Conservation (phyloP, 2,329 filamentous ascomycete genomes). For the Aureobasidium vineae region DNA sequence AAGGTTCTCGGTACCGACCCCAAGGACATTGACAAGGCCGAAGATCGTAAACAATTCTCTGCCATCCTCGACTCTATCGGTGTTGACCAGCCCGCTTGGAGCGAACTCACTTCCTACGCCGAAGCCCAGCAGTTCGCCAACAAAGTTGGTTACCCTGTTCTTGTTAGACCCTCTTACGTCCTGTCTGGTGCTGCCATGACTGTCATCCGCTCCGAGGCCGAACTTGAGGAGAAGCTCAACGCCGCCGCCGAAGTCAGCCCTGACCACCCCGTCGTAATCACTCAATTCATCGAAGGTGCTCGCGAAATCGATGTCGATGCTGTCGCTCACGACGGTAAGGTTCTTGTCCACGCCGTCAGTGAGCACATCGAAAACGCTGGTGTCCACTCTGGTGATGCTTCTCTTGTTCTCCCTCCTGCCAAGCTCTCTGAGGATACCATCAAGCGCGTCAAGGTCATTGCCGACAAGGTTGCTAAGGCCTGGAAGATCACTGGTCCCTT, state of each 20-base stretch:
- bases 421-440: slow-evolving; percentile 75
- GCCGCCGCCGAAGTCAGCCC: slow-evolving; percentile 88
- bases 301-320: slow-evolving; percentile 96
- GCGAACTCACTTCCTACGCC: slow-evolving; percentile 85
- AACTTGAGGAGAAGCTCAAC: slow-evolving; percentile 92
- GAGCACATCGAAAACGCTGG: slow-evolving; percentile 97
- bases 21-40: slow-evolving; percentile 93
- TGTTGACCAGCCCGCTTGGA: slow-evolving; percentile 96
- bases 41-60: slow-evolving; percentile 98
- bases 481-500: slow-evolving; percentile 98
- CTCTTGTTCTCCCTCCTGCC: slow-evolving; percentile 83
- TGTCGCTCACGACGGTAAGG: slow-evolving; percentile 80
- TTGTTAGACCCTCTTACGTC: slow-evolving; percentile 93
- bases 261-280: slow-evolving; percentile 97
- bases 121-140: slow-evolving; percentile 86
- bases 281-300: slow-evolving; percentile 95
- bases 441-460: slow-evolving; percentile 90
- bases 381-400: slow-evolving; percentile 97
- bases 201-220: slow-evolving; percentile 81
- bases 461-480: slow-evolving; percentile 91
- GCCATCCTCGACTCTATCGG: slow-evolving; percentile 96
- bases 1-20: slow-evolving; percentile 92
- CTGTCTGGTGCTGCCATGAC: slow-evolving; percentile 98
- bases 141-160: slow-evolving; percentile 84
- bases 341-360: slow-evolving; percentile 87